Evolutionary conservation across 768 basidiomycete genomes (phyloP).

Genomic region (Hygrophorus russula): DNA sequence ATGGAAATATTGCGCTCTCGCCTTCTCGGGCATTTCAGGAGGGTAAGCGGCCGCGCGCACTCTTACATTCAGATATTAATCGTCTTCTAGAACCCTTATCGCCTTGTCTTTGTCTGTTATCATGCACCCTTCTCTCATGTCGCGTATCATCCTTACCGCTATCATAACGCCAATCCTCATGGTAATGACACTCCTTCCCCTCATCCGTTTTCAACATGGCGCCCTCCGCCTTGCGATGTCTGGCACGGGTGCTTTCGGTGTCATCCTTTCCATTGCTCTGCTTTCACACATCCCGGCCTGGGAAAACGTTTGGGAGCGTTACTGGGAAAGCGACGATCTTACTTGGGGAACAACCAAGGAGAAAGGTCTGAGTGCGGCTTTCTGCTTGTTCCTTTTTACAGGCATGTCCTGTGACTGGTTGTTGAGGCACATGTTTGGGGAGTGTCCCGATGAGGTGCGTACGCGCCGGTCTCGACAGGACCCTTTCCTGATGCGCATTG

Average conservation of each 20-base stretch:
- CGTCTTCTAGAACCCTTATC: constrained; percentile 24
- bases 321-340: constrained; percentile 37
- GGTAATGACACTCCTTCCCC: constrained; percentile 24
- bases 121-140: constrained; percentile 39
- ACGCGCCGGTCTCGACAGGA: neutral
- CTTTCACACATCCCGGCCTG: constrained; percentile 38
- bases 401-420: constrained; percentile 46
- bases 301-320: constrained; percentile 52
- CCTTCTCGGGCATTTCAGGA: constrained; percentile 38
- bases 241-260: constrained; percentile 46
- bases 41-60: constrained; percentile 29
- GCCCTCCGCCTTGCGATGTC: constrained; percentile 40
- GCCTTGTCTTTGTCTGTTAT: constrained; percentile 43
- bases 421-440: constrained; percentile 43
- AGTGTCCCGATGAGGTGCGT: constrained; percentile 58
- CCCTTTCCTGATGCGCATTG: neutral
- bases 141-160: constrained; percentile 31
- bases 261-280: constrained; percentile 41
- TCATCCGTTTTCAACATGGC: constrained; percentile 32
- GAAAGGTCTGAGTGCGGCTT: constrained; percentile 48
- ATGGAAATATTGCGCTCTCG: constrained; percentile 39
- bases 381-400: constrained; percentile 34
- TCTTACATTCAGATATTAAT: constrained; percentile 1
- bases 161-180: constrained; percentile 22
- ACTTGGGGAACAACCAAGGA: constrained; percentile 47